A percentile compares a stretch with the other conserved stretches of the same genome.
Conservation (phyloP, 352 stramenopile genomes). For the Phytophthora sojae region DNA sequence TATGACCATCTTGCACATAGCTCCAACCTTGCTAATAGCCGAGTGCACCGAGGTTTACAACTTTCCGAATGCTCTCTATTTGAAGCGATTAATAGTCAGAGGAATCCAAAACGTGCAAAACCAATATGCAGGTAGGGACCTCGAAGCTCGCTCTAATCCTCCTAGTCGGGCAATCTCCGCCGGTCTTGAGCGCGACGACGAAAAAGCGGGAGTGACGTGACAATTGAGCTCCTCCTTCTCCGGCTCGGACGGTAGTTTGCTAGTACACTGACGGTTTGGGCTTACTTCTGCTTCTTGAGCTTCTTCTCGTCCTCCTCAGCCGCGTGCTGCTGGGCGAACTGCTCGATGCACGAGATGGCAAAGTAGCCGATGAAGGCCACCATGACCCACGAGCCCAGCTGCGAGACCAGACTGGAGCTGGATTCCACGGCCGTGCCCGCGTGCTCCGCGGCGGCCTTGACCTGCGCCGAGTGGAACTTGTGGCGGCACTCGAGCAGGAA, state of each 20-base stretch:
- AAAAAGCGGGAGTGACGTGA: background rate
- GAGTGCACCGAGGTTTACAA: conserved; percentile 4
- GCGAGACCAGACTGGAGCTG: conserved; percentile 78
- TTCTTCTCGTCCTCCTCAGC: conserved; percentile 90
- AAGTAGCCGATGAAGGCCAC: conserved; percentile 91
- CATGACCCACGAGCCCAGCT: conserved; percentile 85
- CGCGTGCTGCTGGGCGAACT: conserved; percentile 91
- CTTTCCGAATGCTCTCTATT: conserved; percentile 39
- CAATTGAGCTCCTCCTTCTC: conserved; percentile 5
- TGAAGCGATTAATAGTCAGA: conserved; percentile 36
- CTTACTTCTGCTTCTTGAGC: conserved; percentile 80
- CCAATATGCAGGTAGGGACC: conserved; percentile 30
- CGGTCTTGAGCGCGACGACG: background rate
- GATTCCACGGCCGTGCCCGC: conserved; percentile 46
- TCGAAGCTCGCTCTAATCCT: conserved; percentile 4
- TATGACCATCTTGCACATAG: background rate
- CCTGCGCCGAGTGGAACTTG: conserved; percentile 86
- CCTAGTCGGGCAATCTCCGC: conserved; percentile 13
- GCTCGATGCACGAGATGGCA: conserved; percentile 90
- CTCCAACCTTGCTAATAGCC: background rate
- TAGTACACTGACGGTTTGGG: background rate
- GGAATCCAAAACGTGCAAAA: conserved; percentile 29
- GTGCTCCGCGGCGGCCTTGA: conserved; percentile 66
- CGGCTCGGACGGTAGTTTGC: conserved; percentile 7
- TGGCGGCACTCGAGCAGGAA: conserved; percentile 88